phyloP scores from a whole-genome alignment of 139 green algal species.

The Chlamydomonas schloesseri region DNA sequence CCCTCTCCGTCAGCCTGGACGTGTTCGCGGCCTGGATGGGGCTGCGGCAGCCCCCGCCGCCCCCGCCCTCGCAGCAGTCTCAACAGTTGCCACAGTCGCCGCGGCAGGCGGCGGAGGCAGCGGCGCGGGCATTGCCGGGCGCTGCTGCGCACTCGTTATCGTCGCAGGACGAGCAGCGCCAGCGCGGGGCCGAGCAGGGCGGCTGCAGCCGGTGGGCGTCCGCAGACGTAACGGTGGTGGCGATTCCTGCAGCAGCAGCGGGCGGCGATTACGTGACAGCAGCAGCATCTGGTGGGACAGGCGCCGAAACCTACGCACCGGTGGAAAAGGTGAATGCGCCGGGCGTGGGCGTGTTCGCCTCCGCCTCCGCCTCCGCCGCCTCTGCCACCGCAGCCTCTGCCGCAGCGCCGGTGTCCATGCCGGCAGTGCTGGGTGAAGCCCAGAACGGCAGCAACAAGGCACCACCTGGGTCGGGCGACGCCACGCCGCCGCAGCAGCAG shows the following conservation, averaged over 20 bases:
- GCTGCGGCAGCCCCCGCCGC: background rate
- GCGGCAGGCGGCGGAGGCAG: background rate
- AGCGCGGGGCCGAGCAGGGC: too few species aligned
- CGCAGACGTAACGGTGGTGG: too few species aligned
- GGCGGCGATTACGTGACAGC: too few species aligned
- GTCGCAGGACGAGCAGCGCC: too few species aligned
- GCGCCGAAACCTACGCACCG: too few species aligned
- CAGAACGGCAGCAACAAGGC: too few species aligned
- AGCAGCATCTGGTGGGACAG: background rate
- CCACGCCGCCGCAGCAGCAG: background rate
- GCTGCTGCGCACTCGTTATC: background rate
- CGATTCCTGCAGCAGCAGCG: background rate
- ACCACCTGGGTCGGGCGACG: background rate
- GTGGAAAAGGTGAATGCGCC: too few species aligned
- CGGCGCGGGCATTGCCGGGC: background rate
- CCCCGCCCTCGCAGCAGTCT: background rate
- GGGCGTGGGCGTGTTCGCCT: background rate
- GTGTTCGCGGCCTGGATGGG: constrained; percentile 41
- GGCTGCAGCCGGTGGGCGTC: too few species aligned
- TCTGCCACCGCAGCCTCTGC: background rate
- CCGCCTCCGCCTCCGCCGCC: background rate
- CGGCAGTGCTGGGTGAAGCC: too few species aligned
- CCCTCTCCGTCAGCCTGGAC: constrained; percentile 9
- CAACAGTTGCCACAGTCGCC: background rate
- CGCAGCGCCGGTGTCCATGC: background rate